phyloP scores from a whole-genome alignment of 2,329 filamentous ascomycete species.

The Calonectria hongkongensis region DNA sequence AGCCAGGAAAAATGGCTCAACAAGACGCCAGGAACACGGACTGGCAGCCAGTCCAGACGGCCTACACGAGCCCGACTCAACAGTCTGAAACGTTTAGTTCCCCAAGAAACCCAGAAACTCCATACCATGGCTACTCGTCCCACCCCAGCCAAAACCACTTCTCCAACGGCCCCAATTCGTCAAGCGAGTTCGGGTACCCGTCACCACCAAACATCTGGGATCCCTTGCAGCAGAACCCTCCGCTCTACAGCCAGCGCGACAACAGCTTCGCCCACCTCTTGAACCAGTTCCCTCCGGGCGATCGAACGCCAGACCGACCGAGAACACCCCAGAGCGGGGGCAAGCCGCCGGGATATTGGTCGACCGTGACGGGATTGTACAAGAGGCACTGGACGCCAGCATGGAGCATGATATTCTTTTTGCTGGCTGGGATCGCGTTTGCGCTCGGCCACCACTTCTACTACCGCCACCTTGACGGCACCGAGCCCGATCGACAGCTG shows the following conservation, averaged over 20 bases:
- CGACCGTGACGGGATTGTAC: background rate
- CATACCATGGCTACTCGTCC: background rate
- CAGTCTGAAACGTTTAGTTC: background rate
- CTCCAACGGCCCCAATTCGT: background rate
- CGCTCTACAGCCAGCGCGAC: background rate
- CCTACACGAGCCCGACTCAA: background rate
- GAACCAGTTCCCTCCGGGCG: background rate
- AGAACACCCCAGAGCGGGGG: background rate
- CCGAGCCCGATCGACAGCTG: slow-evolving; percentile 45
- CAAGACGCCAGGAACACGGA: background rate
- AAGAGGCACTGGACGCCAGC: slow-evolving; percentile 21
- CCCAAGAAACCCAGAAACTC: background rate
- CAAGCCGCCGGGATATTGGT: background rate
- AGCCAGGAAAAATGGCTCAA: slow-evolving; percentile 13
- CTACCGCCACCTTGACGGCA: slow-evolving; percentile 35
- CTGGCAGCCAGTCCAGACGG: background rate
- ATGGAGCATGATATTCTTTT: slow-evolving; percentile 52
- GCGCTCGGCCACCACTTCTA: slow-evolving; percentile 48
- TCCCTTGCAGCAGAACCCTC: slow-evolving; percentile 11
- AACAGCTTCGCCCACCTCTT: background rate
- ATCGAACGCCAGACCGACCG: slow-evolving; percentile 2
- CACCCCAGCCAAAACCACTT: slow-evolving; percentile 9
- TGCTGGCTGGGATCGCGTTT: slow-evolving; percentile 49
- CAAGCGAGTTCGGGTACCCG: background rate
- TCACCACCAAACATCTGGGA: slow-evolving; percentile 13